Conservation (phyloP, 2,329 filamentous ascomycete genomes). For the Tolypocladium inflatum region DNA sequence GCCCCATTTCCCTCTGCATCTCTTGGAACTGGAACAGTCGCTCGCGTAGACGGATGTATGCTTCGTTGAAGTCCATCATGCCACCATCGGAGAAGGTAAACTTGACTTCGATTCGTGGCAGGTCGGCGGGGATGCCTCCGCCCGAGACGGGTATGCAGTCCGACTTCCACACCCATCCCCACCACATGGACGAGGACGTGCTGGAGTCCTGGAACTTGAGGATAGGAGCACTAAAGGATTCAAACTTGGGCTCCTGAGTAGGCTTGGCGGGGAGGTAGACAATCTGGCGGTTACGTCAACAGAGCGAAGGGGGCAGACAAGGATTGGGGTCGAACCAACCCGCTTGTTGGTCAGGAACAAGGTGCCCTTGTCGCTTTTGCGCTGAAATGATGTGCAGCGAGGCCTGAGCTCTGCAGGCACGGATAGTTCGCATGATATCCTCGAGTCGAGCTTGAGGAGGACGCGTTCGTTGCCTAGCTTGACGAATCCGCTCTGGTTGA, state of each 20-base stretch:
- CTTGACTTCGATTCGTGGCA: conserved; percentile 68
- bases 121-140: conserved; percentile 68
- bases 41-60: conserved; percentile 78
- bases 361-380: conserved; percentile 65
- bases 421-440: conserved; percentile 68
- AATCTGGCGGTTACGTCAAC: conserved; percentile 42
- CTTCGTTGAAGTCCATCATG: conserved; percentile 81
- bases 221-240: conserved; percentile 84
- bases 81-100: conserved; percentile 91
- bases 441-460: conserved; percentile 69
- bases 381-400: conserved; percentile 52
- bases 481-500: conserved; percentile 69
- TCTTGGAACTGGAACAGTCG: conserved; percentile 73
- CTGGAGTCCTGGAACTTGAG: conserved; percentile 81
- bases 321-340: conserved; percentile 37
- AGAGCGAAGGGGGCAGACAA: not conserved
- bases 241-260: conserved; percentile 51
- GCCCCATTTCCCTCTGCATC: conserved; percentile 59
- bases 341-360: conserved; percentile 79
- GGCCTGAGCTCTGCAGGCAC: conserved; percentile 55
- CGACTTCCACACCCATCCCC: conserved; percentile 86
- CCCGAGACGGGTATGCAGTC: conserved; percentile 71
- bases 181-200: conserved; percentile 73
- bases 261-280: conserved; percentile 74
- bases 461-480: conserved; percentile 77